phyloP scores from a whole-genome alignment of 2,329 filamentous ascomycete genomes.

The Verticillium klebahnii region DNA sequence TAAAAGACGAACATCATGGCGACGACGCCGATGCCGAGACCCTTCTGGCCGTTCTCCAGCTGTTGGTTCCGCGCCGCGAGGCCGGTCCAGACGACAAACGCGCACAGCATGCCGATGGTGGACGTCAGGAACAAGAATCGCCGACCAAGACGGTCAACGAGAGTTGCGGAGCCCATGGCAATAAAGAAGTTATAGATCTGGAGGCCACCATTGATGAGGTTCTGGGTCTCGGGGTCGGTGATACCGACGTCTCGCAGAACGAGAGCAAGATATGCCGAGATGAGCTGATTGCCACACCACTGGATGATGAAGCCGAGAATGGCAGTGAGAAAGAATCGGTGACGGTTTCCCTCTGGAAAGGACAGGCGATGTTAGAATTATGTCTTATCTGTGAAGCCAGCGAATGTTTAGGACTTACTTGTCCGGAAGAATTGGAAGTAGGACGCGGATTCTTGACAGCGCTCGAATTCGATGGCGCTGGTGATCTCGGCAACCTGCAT shows the following conservation, averaged over 20 bases:
- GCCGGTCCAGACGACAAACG: slow-evolving; percentile 47
- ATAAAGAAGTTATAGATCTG: slow-evolving; percentile 47
- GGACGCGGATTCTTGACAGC: slow-evolving; percentile 38
- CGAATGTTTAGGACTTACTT: slow-evolving; percentile 14
- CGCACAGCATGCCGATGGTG: slow-evolving; percentile 39
- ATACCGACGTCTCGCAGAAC: slow-evolving; percentile 32
- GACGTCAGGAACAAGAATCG: slow-evolving; percentile 49
- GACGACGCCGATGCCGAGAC: slow-evolving; percentile 36
- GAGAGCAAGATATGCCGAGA: slow-evolving; percentile 44
- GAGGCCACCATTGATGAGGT: slow-evolving; percentile 34
- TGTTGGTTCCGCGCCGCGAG: slow-evolving; percentile 40
- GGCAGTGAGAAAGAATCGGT: slow-evolving; percentile 45
- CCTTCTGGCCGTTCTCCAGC: slow-evolving; percentile 27
- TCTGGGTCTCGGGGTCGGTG: slow-evolving; percentile 19
- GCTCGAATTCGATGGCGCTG: slow-evolving; percentile 50
- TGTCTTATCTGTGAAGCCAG: slow-evolving; percentile 34
- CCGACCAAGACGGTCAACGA: slow-evolving; percentile 51
- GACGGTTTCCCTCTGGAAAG: slow-evolving; percentile 51
- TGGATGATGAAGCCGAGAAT: slow-evolving; percentile 56
- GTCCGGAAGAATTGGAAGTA: slow-evolving; percentile 13
- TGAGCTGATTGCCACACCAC: slow-evolving; percentile 55
- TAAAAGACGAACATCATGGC: slow-evolving; percentile 34
- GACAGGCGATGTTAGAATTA: slow-evolving; percentile 48
- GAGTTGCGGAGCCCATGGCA: slow-evolving; percentile 44
- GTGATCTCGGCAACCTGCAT: slow-evolving; percentile 57